Evolutionary conservation across 2,329 filamentous ascomycete genomes (phyloP).

Genomic region (Stachybotrys elegans): DNA sequence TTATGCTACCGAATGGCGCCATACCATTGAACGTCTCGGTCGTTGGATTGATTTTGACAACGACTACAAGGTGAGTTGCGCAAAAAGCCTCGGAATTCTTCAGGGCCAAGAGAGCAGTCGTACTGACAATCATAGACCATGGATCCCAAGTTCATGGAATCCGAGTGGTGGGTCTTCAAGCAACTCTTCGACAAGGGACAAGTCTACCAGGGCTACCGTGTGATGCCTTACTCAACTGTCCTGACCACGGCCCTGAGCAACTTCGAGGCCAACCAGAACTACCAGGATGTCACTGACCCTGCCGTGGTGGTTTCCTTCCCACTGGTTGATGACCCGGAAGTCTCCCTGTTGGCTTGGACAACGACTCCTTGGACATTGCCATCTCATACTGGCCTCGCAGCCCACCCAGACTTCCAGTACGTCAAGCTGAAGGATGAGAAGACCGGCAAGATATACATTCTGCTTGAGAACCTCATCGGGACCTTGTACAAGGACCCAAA

Average conservation of each 20-base stretch:
- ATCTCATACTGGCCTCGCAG: conserved; percentile 72
- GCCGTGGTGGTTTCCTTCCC: conserved; percentile 87
- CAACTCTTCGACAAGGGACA: conserved; percentile 83
- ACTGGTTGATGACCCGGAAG: conserved; percentile 69
- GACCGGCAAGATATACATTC: conserved; percentile 76
- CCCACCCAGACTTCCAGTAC: conserved; percentile 80
- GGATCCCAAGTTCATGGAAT: conserved; percentile 94
- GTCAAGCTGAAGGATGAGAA: conserved; percentile 80
- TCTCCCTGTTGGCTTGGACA: conserved; percentile 79
- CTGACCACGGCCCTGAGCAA: conserved; percentile 87
- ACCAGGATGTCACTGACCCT: conserved; percentile 88
- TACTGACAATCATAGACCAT: conserved; percentile 60
- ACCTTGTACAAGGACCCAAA: conserved; percentile 93
- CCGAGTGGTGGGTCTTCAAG: conserved; percentile 96
- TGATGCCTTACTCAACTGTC: conserved; percentile 93
- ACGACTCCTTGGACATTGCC: conserved; percentile 84
- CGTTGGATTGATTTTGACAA: conserved; percentile 98
- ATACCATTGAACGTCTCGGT: conserved; percentile 81
- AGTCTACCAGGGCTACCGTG: conserved; percentile 84
- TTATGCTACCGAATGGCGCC: conserved; percentile 80
- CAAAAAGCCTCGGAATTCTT: neutral
- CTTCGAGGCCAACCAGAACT: conserved; percentile 91
- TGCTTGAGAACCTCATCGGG: conserved; percentile 74
- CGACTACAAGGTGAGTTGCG: conserved; percentile 71
- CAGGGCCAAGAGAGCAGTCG: neutral